These are phyloP conservation scores for Dalbergia oliveri DNA, from an alignment of 306 rosid species.

Conservation along the genomic window DNA sequence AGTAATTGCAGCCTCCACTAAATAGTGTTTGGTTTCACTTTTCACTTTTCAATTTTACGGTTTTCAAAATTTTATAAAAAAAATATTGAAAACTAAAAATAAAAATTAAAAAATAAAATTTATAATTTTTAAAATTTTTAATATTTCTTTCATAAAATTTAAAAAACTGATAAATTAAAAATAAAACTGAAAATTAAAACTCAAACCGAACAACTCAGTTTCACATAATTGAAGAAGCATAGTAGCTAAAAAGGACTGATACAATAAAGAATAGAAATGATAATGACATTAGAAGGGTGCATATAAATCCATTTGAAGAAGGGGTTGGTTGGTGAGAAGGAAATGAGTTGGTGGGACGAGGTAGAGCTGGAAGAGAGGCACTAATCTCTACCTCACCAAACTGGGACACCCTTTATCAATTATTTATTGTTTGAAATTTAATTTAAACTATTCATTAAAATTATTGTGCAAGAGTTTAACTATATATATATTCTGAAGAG, in stretches of 20 bases:
- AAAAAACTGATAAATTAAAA: too few relatives aligned
- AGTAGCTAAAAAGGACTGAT: not conserved
- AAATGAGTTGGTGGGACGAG: constrained; percentile 21
- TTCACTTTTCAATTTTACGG: too few relatives aligned
- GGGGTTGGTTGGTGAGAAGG: constrained; percentile 20
- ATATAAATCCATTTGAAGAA: not conserved
- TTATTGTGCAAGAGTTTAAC: not conserved
- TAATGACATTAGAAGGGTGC: not conserved
- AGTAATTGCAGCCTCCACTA: not conserved
- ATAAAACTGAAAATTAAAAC: too few relatives aligned
- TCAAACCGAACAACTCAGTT: too few relatives aligned
- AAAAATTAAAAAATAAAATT: too few relatives aligned
- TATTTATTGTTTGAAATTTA: not conserved
- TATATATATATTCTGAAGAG: not conserved
- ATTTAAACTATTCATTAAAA: not conserved
- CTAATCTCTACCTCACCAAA: constrained; percentile 41
- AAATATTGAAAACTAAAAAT: too few relatives aligned
- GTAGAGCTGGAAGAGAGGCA: not conserved
- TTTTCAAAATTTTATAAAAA: too few relatives aligned
- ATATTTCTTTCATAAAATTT: too few relatives aligned
- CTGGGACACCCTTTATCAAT: constrained; percentile 3
- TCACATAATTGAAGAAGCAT: not conserved
- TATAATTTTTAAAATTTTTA: too few relatives aligned
- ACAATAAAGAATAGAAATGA: not conserved
- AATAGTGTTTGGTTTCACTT: too few relatives aligned